A percentile compares a stretch with the other conserved stretches of the same genome.
These are phyloP conservation scores for Pisolithus microcarpus DNA, from an alignment of 768 basidiomycete species.

Conservation along the genomic window DNA sequence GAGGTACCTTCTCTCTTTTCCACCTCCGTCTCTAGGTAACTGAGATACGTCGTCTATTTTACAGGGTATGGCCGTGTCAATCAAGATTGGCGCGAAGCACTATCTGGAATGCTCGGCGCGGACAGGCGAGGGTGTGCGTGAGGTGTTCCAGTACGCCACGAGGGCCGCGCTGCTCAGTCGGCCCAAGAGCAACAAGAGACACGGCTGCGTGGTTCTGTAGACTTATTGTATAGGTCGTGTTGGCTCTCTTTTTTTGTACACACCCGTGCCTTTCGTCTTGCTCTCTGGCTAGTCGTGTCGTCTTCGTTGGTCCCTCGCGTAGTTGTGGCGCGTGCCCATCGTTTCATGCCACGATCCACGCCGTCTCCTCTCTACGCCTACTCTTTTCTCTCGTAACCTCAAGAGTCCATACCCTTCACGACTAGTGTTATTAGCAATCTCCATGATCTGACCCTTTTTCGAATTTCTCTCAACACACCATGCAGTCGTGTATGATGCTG, in stretches of 20 bases:
- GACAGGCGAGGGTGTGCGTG: conserved; percentile 93
- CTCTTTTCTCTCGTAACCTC: conserved; percentile 8
- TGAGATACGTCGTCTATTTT: conserved; percentile 1
- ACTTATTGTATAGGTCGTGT: conserved; percentile 16
- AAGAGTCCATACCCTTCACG: conserved; percentile 33
- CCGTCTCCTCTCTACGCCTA: conserved; percentile 11
- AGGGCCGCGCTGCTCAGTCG: conserved; percentile 78
- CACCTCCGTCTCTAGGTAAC: not conserved
- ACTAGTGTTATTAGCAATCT: conserved; percentile 30
- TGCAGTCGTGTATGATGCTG: not conserved
- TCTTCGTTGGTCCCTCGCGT: not conserved
- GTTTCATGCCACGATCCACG: conserved; percentile 9
- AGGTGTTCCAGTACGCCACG: conserved; percentile 98
- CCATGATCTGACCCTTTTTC: conserved; percentile 29
- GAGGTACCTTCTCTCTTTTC: conserved; percentile 44
- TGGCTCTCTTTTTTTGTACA: not conserved
- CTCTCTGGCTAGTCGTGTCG: conserved; percentile 4
- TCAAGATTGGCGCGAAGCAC: conserved; percentile 94
- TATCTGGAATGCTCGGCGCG: conserved; percentile 98
- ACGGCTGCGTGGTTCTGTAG: conserved; percentile 40
- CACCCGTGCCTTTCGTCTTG: conserved; percentile 5
- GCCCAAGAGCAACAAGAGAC: conserved; percentile 38
- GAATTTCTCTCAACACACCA: conserved; percentile 8
- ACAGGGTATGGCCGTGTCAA: conserved; percentile 88
- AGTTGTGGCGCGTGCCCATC: not conserved